phyloP scores from a whole-genome alignment of 495 filamentous ascomycete genomes.

The Astrocystis sublimbata region DNA sequence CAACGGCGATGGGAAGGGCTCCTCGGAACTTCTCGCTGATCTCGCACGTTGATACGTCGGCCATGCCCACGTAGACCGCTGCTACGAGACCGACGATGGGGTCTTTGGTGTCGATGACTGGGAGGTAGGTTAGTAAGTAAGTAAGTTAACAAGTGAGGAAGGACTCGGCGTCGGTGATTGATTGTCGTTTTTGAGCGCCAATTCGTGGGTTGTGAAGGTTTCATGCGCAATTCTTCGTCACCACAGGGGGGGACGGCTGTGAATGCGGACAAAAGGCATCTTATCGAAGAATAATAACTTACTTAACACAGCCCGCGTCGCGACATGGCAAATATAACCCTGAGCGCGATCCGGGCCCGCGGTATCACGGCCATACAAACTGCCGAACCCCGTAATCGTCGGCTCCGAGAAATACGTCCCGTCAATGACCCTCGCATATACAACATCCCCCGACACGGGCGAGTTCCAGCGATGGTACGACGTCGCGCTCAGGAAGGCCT shows the following conservation, averaged over 20 bases:
- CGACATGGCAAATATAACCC: conserved; percentile 51
- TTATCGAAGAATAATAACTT: too few species aligned
- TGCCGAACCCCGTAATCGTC: conserved; percentile 45
- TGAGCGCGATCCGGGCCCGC: conserved; percentile 32
- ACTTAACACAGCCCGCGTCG: conserved; percentile 55
- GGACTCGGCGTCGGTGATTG: too few species aligned
- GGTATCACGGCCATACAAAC: conserved; percentile 31
- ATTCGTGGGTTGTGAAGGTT: too few species aligned
- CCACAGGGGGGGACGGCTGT: too few species aligned
- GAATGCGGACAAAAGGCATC: too few species aligned
- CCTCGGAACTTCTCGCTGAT: conserved; percentile 42
- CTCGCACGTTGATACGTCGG: conserved; percentile 59
- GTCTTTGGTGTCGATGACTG: conserved; percentile 59
- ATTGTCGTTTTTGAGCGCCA: too few species aligned
- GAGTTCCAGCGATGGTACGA: conserved; percentile 63
- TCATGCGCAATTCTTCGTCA: too few species aligned
- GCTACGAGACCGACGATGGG: conserved; percentile 55
- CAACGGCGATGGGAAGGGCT: conserved; percentile 45
- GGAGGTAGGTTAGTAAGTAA: too few species aligned
- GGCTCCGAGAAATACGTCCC: conserved; percentile 64
- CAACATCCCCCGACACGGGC: conserved; percentile 52
- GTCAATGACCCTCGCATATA: conserved; percentile 44
- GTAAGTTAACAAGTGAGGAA: too few species aligned
- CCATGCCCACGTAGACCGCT: conserved; percentile 59
- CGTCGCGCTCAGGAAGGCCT: conserved; percentile 55